Evolutionary conservation across 1,139 yeast genomes (phyloP), one percentile per base, ranked within the genome.

Genomic region (Candida dubliniensis): DNA sequence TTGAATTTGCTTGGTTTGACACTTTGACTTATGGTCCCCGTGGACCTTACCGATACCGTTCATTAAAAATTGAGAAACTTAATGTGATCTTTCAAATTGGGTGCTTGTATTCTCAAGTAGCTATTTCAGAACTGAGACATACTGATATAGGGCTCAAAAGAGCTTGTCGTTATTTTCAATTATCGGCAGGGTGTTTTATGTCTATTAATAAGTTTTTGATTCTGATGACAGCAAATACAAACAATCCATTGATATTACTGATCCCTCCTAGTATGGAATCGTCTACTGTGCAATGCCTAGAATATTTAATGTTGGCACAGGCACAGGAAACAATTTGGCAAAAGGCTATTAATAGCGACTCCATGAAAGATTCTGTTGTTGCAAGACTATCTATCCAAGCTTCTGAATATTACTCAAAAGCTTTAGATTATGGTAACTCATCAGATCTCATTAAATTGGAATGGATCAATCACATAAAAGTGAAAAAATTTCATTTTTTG

Each of bases 241-340:
- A 29, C 30, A 44, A 69, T 32, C 42, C 43, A 4, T 31, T 42
- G 24, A 25, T 37, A 13, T 31, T 41, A 47, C 40, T 40, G 10
- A 31, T 48, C 18, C 61, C 57, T 8, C 29, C 43, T 10, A 75
- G 67, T 40, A 57, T 70, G 25, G 61, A 64, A 7, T 14, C 26
- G 4, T 57, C 57, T 6, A 65, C 76, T 0, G 47, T 69, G 5
- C 47, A 47, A 15, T 64, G 67, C 38, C 56, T 74, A 27, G 56
- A 57, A 39, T 51, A 51, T n/a, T 54, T 89, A 18, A 79, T 81
- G 78, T 59, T 87, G 34, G 95, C 95, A 0, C 96, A 89, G 56
- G 95, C 96, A 0, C 96, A 90, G 60, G 97, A 91, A 58, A 74
- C 81, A 9, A 81, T 85, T 44, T 90, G 96, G 96, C 81, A 77